Percentiles rank a stretch among this genome's conserved stretches.
Conservation (phyloP, 306 rosid genomes). For the Astragalus membranaceus region DNA sequence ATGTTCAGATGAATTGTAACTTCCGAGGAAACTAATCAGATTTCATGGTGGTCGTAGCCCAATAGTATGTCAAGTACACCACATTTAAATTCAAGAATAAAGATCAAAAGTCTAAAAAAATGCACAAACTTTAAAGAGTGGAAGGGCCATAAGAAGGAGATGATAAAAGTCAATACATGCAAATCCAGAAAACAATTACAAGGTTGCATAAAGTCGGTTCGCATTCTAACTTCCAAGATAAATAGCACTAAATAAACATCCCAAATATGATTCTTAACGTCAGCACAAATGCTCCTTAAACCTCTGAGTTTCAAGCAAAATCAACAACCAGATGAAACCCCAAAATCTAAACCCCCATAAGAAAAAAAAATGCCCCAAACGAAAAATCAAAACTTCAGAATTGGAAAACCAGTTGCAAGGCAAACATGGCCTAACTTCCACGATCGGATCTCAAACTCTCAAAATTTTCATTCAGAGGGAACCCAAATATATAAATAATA, state of each 20-base stretch:
- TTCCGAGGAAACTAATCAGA: not conserved
- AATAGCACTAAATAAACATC: not conserved
- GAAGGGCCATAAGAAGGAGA: not conserved
- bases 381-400: conserved; percentile 3
- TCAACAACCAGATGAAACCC: not conserved
- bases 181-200: not conserved
- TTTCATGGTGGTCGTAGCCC: not conserved
- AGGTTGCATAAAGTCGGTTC: not conserved
- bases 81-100: not conserved
- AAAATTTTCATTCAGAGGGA: not conserved
- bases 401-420: not conserved
- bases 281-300: not conserved
- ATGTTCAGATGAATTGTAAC: not conserved
- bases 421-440: conserved; percentile 6
- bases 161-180: conserved; percentile 17
- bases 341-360: not conserved
- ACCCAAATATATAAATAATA: not conserved
- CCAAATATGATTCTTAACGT: conserved; percentile 3
- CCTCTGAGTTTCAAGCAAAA: not conserved
- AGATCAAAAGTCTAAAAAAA: not conserved
- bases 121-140: not conserved
- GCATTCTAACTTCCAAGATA: conserved; percentile 1
- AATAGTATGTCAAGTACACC: not conserved
- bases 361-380: not conserved
- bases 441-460: conserved; percentile 36